phyloP scores from a whole-genome alignment of 805 yeast genomes.

The Vanderwaltozyma verrucispora region DNA sequence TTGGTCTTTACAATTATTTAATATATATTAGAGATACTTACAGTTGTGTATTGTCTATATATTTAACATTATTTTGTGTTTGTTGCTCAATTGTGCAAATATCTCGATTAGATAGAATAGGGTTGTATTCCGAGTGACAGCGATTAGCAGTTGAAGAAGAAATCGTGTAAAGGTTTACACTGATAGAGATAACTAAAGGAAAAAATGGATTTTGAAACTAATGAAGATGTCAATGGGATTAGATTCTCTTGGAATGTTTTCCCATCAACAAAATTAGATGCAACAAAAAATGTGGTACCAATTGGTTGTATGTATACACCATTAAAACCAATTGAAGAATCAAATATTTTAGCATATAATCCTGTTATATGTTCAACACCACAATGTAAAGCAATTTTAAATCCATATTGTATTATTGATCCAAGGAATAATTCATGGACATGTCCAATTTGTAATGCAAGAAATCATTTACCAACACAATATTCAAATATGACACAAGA shows the following conservation, averaged over 20 bases:
- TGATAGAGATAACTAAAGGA: too few species aligned
- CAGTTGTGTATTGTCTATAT: too few species aligned
- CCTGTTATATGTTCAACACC: slow-evolving; percentile 70
- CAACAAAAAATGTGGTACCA: slow-evolving; percentile 86
- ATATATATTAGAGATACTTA: too few species aligned
- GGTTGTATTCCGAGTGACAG: too few species aligned
- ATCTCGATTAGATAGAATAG: too few species aligned
- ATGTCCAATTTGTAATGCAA: slow-evolving; percentile 70
- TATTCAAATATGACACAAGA: slow-evolving; percentile 68
- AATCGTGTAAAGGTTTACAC: too few species aligned
- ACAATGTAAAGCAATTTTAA: slow-evolving; percentile 74
- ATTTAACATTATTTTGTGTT: too few species aligned
- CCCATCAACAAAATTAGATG: slow-evolving; percentile 83
- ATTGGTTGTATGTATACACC: slow-evolving; percentile 96
- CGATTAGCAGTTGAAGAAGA: too few species aligned
- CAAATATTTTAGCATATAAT: slow-evolving; percentile 73
- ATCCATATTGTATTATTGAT: slow-evolving; percentile 79
- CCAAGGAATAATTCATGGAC: slow-evolving; percentile 68
- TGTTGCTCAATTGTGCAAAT: too few species aligned
- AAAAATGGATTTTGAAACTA: slow-evolving; percentile 40
- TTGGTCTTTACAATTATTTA: too few species aligned
- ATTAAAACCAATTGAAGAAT: slow-evolving; percentile 62
- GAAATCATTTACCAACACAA: slow-evolving; percentile 76
- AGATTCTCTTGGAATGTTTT: slow-evolving; percentile 76
- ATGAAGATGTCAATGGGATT: slow-evolving; percentile 66